phyloP scores from a whole-genome alignment of 352 stramenopile genomes.

The Sclerospora graminicola region DNA sequence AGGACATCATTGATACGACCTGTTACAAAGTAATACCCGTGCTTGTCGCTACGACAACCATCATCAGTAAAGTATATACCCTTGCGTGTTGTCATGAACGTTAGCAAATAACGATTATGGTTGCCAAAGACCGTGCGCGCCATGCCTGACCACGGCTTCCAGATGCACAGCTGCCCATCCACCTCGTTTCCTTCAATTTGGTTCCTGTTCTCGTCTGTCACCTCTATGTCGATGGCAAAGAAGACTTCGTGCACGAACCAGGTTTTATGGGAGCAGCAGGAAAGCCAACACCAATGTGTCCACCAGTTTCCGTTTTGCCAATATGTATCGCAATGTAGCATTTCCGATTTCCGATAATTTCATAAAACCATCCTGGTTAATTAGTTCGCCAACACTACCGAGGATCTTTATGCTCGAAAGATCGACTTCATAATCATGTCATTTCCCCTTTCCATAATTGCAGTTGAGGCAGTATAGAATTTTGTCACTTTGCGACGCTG shows the following conservation, averaged over 20 bases:
- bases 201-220: slow-evolving; percentile 78
- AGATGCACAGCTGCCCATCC: slow-evolving; percentile 94
- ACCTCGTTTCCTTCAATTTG: slow-evolving; percentile 80
- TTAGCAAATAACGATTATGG: slow-evolving; percentile 91
- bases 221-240: slow-evolving; percentile 91
- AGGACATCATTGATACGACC: slow-evolving; percentile 97
- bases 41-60: slow-evolving; percentile 77
- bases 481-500: slow-evolving; percentile 95
- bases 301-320: slow-evolving; percentile 97
- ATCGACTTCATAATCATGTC: slow-evolving; percentile 79
- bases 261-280: slow-evolving; percentile 86
- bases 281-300: slow-evolving; percentile 91
- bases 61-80: slow-evolving; percentile 96
- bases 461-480: slow-evolving; percentile 91
- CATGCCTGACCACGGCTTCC: slow-evolving; percentile 92
- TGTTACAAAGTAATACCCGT: slow-evolving; percentile 98
- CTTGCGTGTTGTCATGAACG: slow-evolving; percentile 95
- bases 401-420: slow-evolving; percentile 86
- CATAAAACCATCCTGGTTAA: slow-evolving; percentile 99
- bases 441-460: slow-evolving; percentile 95
- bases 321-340: slow-evolving; percentile 96
- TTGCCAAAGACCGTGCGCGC: slow-evolving; percentile 91
- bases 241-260: slow-evolving; percentile 92
- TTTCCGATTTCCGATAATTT: slow-evolving; percentile 80
- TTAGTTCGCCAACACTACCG: slow-evolving; percentile 96